Conservation (phyloP, 2,329 filamentous ascomycete species). For the Monosporascus sp. region DNA sequence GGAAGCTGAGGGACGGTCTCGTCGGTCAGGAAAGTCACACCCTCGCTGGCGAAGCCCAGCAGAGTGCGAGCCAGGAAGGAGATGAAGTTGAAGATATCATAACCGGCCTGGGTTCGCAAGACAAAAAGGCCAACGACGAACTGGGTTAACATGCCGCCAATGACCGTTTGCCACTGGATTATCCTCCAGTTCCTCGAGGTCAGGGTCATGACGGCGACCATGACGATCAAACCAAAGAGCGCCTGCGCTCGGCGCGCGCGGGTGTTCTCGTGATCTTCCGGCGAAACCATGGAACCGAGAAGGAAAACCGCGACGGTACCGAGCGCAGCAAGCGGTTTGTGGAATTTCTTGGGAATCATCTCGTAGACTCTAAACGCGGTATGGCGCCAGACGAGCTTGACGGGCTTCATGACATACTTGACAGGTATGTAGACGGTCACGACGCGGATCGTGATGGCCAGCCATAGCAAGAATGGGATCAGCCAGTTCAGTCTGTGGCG, state of each 20-base stretch:
- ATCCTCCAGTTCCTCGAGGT: slow-evolving; percentile 65
- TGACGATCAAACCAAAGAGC: slow-evolving; percentile 69
- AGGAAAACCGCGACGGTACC: slow-evolving; percentile 67
- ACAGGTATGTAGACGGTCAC: slow-evolving; percentile 69
- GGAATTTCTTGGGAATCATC: slow-evolving; percentile 60
- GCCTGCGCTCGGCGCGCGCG: slow-evolving; percentile 75
- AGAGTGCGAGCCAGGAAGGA: slow-evolving; percentile 68
- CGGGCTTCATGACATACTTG: slow-evolving; percentile 58
- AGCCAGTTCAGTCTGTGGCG: slow-evolving; percentile 69
- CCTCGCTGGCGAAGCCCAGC: slow-evolving; percentile 68
- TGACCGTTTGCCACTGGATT: slow-evolving; percentile 72
- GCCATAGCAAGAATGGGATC: slow-evolving; percentile 76
- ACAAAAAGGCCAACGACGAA: slow-evolving; percentile 88
- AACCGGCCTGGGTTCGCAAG: slow-evolving; percentile 71
- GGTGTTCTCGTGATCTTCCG: slow-evolving; percentile 69
- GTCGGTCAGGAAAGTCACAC: slow-evolving; percentile 66
- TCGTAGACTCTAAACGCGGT: slow-evolving; percentile 54
- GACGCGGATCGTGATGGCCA: slow-evolving; percentile 67
- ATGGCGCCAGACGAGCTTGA: slow-evolving; percentile 62
- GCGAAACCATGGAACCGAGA: slow-evolving; percentile 70
- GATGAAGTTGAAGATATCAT: slow-evolving; percentile 88
- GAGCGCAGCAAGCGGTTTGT: slow-evolving; percentile 56
- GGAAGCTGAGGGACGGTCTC: slow-evolving; percentile 32
- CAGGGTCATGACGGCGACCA: slow-evolving; percentile 59
- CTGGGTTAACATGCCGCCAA: slow-evolving; percentile 82